Conservation (phyloP, 1,139 yeast species). For the Meyerozyma elateridarum region DNA sequence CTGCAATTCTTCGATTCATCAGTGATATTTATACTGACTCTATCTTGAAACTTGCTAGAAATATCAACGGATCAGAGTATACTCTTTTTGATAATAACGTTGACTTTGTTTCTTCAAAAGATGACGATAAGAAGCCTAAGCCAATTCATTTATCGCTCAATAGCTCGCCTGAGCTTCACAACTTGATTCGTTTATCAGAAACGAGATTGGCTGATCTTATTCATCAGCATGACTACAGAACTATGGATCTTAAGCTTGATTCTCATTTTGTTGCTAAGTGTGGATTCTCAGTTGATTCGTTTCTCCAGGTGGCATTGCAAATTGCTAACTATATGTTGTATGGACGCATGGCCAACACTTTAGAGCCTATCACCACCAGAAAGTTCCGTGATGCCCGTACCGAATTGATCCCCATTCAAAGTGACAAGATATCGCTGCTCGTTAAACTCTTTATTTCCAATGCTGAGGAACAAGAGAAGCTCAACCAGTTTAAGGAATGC, state of each 20-base stretch:
- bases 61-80: constrained; percentile 67
- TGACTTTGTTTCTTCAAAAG: constrained; percentile 34
- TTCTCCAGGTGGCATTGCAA: constrained; percentile 65
- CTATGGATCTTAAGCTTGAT: constrained; percentile 37
- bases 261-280: constrained; percentile 46
- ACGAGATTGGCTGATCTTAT: constrained; percentile 73
- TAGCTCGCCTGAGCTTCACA: constrained; percentile 41
- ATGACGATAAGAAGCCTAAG: constrained; percentile 37
- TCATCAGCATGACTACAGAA: constrained; percentile 61
- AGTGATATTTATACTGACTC: constrained; percentile 76
- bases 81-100: constrained; percentile 50
- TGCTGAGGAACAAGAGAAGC: constrained; percentile 41
- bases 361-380: constrained; percentile 73
- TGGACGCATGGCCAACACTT: constrained; percentile 61
- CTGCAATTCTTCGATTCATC: constrained; percentile 66
- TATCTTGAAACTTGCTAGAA: constrained; percentile 63
- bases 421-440: constrained; percentile 44
- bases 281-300: constrained; percentile 58
- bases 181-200: constrained; percentile 63
- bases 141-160: constrained; percentile 43
- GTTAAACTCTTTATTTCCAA: constrained; percentile 60
- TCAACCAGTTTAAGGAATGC: constrained; percentile 48
- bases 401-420: constrained; percentile 62
- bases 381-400: constrained; percentile 64
- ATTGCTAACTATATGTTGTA: constrained; percentile 69